These are phyloP conservation scores for Leishmania guyanensis DNA, from an alignment of 208 protist species.

Conservation along the genomic window DNA sequence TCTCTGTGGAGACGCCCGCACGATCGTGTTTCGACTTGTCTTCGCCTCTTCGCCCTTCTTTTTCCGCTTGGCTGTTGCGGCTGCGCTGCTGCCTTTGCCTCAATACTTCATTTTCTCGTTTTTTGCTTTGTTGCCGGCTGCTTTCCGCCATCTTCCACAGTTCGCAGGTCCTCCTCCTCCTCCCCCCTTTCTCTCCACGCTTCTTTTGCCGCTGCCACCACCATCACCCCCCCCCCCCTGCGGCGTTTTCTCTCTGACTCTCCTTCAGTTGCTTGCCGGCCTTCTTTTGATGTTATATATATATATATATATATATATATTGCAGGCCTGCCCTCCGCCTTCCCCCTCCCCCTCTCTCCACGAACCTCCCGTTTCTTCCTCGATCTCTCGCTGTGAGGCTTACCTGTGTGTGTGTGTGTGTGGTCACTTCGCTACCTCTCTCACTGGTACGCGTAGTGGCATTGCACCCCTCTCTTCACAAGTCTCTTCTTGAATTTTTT, in stretches of 20 bases:
- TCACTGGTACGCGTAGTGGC: not conserved
- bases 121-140: not conserved
- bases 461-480: not conserved
- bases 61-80: no score
- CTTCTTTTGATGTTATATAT: not conserved
- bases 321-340: not conserved
- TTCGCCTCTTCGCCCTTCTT: no score
- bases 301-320: not conserved
- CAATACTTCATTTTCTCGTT: not conserved
- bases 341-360: not conserved
- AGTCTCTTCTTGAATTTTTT: not conserved
- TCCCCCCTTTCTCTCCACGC: not conserved
- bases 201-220: not conserved
- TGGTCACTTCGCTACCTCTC: not conserved
- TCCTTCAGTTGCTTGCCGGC: not conserved
- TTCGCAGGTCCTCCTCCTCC: not conserved
- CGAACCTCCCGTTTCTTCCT: not conserved
- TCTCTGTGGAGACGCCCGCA: not conserved
- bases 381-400: not conserved
- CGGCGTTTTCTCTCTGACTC: not conserved
- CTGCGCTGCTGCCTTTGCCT: no score
- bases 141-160: no score
- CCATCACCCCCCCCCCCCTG: not conserved
- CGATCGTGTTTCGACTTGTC: not conserved
- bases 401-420: not conserved